These are phyloP conservation scores for Diaporthe ilicicola DNA, from an alignment of 2,329 filamentous ascomycete species.

Conservation along the genomic window DNA sequence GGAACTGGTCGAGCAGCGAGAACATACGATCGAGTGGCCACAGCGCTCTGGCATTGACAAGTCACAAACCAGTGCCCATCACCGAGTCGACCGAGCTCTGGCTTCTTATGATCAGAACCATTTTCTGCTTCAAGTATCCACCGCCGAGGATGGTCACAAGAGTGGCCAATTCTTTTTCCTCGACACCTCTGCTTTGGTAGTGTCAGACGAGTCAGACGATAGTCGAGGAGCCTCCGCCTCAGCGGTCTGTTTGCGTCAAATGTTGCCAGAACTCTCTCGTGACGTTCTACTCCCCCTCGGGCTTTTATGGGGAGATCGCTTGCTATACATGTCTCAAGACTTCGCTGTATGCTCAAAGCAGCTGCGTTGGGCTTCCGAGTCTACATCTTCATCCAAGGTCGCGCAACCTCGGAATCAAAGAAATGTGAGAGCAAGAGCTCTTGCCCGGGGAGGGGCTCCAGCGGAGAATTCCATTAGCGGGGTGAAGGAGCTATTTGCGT, in stretches of 20 bases:
- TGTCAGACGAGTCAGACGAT: background rate
- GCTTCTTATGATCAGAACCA: background rate
- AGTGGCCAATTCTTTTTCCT: background rate
- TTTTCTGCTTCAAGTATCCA: background rate
- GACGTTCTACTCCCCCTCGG: background rate
- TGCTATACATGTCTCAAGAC: background rate
- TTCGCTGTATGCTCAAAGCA: background rate
- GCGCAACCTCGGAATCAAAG: background rate
- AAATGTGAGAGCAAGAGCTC: background rate
- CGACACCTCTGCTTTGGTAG: background rate
- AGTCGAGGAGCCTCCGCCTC: background rate
- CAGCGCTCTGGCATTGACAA: background rate
- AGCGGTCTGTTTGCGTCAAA: background rate
- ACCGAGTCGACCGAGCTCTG: background rate
- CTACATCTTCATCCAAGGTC: background rate
- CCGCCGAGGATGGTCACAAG: too few relatives aligned
- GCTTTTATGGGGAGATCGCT: background rate
- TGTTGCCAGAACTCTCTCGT: background rate
- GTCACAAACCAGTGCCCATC: too few relatives aligned
- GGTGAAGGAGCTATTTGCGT: background rate
- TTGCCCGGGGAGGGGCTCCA: background rate
- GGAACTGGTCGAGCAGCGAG: background rate
- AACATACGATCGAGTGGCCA: background rate
- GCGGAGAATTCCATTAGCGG: background rate
- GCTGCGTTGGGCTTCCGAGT: background rate